Evolutionary conservation across 2,329 filamentous ascomycete species (phyloP).

Genomic region (Fusarium praegraminearum): DNA sequence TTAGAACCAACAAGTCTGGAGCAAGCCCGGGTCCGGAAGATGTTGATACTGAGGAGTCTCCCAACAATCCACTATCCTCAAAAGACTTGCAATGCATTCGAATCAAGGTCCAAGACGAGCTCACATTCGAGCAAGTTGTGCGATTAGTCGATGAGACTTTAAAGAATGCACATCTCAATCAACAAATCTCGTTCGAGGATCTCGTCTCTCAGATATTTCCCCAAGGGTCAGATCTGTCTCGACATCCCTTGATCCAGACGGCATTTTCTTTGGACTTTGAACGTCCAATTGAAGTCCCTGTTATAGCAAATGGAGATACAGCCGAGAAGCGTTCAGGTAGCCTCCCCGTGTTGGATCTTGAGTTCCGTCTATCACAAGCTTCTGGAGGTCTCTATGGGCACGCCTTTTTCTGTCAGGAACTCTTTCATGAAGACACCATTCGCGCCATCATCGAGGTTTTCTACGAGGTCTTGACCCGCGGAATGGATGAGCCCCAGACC

Average conservation of each 20-base stretch:
- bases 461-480: neutral
- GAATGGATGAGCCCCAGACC: neutral
- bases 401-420: neutral
- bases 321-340: neutral
- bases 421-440: neutral
- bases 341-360: neutral
- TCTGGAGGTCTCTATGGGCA: neutral
- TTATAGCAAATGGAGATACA: neutral
- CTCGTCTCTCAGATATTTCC: neutral
- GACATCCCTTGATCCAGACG: neutral
- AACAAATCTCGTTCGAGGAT: neutral
- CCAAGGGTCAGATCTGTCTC: neutral
- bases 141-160: neutral
- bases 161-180: neutral
- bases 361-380: neutral
- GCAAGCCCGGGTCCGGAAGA: neutral
- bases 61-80: neutral
- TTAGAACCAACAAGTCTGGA: neutral
- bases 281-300: too few relatives aligned
- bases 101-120: neutral
- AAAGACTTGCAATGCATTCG: neutral
- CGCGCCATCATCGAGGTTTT: neutral
- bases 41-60: neutral
- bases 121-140: neutral
- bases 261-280: neutral